These are phyloP conservation scores for Dothideomycetes sp. DNA, from an alignment of 2,329 filamentous ascomycete species.

Conservation along the genomic window DNA sequence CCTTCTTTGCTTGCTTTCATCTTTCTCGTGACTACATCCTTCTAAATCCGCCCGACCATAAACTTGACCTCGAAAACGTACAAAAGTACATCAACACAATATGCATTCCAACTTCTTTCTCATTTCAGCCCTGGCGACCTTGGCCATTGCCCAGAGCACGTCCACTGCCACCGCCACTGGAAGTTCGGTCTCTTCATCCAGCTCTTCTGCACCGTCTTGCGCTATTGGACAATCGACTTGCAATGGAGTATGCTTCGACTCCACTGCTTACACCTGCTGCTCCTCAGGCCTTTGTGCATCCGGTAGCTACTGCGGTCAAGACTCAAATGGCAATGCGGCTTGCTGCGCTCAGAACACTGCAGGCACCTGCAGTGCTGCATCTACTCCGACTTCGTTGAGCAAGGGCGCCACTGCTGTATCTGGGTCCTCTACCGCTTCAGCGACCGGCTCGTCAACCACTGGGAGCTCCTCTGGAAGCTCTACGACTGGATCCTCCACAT, in stretches of 20 bases:
- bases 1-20: slow-evolving; percentile 30
- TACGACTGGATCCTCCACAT: background rate
- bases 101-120: too few relatives aligned
- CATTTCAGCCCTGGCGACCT: slow-evolving; percentile 3
- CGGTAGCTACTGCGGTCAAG: slow-evolving; percentile 7
- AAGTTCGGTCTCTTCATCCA: slow-evolving; percentile 4
- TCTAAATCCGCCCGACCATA: too few relatives aligned
- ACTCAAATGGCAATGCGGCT: slow-evolving; percentile 4
- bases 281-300: slow-evolving; percentile 4
- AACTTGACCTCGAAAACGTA: too few relatives aligned
- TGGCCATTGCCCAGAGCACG: slow-evolving; percentile 6
- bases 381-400: slow-evolving; percentile 5
- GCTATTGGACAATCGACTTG: slow-evolving; percentile 5
- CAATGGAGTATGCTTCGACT: slow-evolving; percentile 7
- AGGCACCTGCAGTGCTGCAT: slow-evolving; percentile 6
- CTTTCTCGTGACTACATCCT: too few relatives aligned
- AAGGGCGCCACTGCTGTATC: slow-evolving; percentile 5
- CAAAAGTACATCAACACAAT: too few relatives aligned
- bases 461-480: slow-evolving; percentile 1
- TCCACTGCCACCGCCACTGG: slow-evolving; percentile 3
- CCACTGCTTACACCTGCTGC: slow-evolving; percentile 5
- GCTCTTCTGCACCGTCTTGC: slow-evolving; percentile 5
- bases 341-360: slow-evolving; percentile 8
- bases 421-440: slow-evolving; percentile 1
- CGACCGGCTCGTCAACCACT: background rate